Base-by-base conservation (phyloP, 208 protist species). In the Acanthamoeba triangularis region DNA sequence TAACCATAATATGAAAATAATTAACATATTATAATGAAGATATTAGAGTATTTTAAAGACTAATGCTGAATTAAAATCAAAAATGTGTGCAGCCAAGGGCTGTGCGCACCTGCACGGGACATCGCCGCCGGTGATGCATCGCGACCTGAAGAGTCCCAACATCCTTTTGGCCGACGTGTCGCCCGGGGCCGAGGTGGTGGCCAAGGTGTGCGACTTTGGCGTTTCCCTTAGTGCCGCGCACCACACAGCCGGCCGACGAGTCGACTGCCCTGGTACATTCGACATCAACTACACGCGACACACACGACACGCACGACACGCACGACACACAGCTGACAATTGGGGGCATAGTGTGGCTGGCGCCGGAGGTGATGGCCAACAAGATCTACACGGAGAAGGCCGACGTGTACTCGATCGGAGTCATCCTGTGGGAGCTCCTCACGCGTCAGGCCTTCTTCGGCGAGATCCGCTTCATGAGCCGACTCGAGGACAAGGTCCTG, bases 101-200 rank as follows among this genome's bases (percentile, higher is more conserved):
- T 87, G 67, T 1, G 72, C 72, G 25, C 87, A 69, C 47, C 33
- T 95, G 69, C 91, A 95, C 72, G 44, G 35, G 25, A 54, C 52
- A 25, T 59, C 72, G 23, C 91, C 91, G n/a, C 91, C 91, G 11
- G 35, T 87, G 25, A 82, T 95, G 72, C 91, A 95, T 33, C 37
- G 91, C 28, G 91, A 95, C 65, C 72, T 95, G 3, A 95, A 56
- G 91, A 72, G n/a, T 30, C 91, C 91, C 72, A 95, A 95, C n/a
- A 41, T 95, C 11, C 28, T 69, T 1, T 37, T 94, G 44, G 72
- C 49, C 25, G 91, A 94, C 49, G 0, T 94, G 8, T 94, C 91
- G 49, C 52, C 44, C 3, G 33, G 25, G 0, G 35, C 91, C 10
- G 35, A 33, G 4, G 74, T 94, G 0, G 91, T 85, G 41, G 91